phyloP scores from a whole-genome alignment of 805 yeast genomes.

The Saccharomycopsis sp. region DNA sequence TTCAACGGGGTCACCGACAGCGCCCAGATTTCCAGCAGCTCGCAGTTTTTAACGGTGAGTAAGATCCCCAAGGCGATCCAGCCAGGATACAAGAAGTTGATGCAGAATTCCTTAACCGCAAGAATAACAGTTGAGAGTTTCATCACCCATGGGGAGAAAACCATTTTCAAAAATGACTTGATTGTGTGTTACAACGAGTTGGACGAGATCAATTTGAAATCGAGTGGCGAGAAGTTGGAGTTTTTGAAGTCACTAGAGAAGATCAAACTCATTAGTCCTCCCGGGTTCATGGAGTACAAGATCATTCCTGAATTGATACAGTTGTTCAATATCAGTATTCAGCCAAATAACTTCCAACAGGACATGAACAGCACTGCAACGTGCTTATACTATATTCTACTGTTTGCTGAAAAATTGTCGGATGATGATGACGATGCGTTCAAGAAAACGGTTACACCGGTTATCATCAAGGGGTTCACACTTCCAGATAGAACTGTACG shows the following conservation, averaged over 20 bases:
- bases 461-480: slow-evolving; percentile 52
- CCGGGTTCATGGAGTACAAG: slow-evolving; percentile 47
- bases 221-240: slow-evolving; percentile 43
- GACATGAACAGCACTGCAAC: slow-evolving; percentile 25
- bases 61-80: slow-evolving; percentile 33
- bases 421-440: slow-evolving; percentile 34
- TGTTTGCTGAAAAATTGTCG: slow-evolving; percentile 27
- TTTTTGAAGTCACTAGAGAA: slow-evolving; percentile 32
- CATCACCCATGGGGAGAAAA: slow-evolving; percentile 27
- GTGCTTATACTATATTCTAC: slow-evolving; percentile 26
- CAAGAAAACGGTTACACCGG: slow-evolving; percentile 42
- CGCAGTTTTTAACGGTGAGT: slow-evolving; percentile 10
- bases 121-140: slow-evolving; percentile 28
- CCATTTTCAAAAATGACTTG: slow-evolving; percentile 35
- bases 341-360: slow-evolving; percentile 11
- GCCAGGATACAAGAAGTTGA: slow-evolving; percentile 33
- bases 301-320: slow-evolving; percentile 62
- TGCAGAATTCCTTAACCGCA: slow-evolving; percentile 30
- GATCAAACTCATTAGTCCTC: slow-evolving; percentile 33
- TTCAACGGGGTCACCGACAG: slow-evolving; percentile 27
- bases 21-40: slow-evolving; percentile 5
- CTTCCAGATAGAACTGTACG: slow-evolving; percentile 72
- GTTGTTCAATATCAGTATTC: slow-evolving; percentile 29
- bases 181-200: slow-evolving; percentile 45
- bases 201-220: slow-evolving; percentile 45